Base-by-base conservation (phyloP, 495 filamentous ascomycete species). In the Neurospora cerealis region DNA sequence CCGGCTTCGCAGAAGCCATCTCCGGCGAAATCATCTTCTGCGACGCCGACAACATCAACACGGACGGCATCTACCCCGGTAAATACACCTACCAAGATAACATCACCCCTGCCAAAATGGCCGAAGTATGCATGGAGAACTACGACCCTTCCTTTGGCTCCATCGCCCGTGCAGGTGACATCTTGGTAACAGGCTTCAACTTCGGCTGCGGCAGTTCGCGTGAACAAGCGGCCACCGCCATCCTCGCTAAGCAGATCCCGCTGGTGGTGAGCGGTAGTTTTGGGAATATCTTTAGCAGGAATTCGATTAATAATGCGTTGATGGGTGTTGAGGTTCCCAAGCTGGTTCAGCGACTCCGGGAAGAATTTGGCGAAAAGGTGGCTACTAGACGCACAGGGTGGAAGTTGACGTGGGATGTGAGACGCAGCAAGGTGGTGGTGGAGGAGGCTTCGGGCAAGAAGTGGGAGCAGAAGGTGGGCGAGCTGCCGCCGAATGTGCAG, bases 241-340 rank as follows among this genome's bases (percentile, higher is more conserved):
- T 98, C 71, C 86, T 97, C 0, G 95, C 95, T 0, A 93, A 92
- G 81, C 79, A 91, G 75, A 96, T 98, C 71, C 92, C 90, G 0
- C 85, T 98, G 0, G 94, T 97, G 15, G 90, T 97, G 0, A 86
- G 92, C 0, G 94, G 93, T 13, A 94, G 91, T 81, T 96, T 97
- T 76, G 90, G 93, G 3, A 97, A 95, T 79, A 97, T 96, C 75
- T 97, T 97, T 80, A 86, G 85, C 74, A 84, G 95, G 8, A 97
- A 97, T 82, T 91, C 89, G 77, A 95, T 98, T 84, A 97, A 98
- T 82, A 98, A 97, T 74, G 94, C 92, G 0, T 83, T 98, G 15
- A 89, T 97, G 88, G 89, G 91, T 1, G 83, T 97, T 10, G 94
- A 97, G 80, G 86, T 96, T 1, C 94, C 95, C 0, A 84, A 86